Percentiles rank a stretch among this genome's conserved stretches.
These are phyloP conservation scores for Serendipita sp. DNA, from an alignment of 768 basidiomycete species.

Conservation along the genomic window DNA sequence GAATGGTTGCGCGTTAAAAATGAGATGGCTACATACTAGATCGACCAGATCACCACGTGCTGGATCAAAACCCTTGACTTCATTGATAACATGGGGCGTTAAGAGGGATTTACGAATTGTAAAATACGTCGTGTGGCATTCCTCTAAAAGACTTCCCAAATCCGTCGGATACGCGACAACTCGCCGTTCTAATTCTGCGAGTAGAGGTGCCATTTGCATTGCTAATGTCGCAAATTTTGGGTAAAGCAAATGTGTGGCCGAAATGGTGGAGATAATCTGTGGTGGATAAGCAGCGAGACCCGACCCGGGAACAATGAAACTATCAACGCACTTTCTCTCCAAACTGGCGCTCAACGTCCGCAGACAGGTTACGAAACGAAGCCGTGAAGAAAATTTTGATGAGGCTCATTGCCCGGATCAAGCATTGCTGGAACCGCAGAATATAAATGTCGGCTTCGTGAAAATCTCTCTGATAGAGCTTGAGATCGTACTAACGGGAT, in stretches of 20 bases:
- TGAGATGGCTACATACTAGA: constrained; percentile 34
- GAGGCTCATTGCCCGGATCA: constrained; percentile 94
- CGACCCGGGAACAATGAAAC: not conserved
- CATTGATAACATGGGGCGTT: constrained; percentile 55
- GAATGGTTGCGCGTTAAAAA: not conserved
- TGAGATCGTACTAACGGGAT: not conserved
- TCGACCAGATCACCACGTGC: constrained; percentile 71
- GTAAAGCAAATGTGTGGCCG: constrained; percentile 56
- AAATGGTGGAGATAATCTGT: not conserved
- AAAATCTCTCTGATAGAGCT: constrained; percentile 55
- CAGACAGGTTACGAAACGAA: constrained; percentile 58
- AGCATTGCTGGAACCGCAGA: constrained; percentile 95
- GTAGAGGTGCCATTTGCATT: constrained; percentile 53
- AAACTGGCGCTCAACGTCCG: constrained; percentile 61
- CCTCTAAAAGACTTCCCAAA: constrained; percentile 57
- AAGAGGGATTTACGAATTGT: constrained; percentile 55
- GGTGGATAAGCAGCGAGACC: not conserved
- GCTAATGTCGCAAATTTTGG: constrained; percentile 70
- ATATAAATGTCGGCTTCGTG: constrained; percentile 86
- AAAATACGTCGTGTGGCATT: constrained; percentile 83
- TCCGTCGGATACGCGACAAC: constrained; percentile 70
- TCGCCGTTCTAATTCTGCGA: constrained; percentile 74
- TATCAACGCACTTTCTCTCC: constrained; percentile 45
- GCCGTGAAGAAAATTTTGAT: constrained; percentile 95
- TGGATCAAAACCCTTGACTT: constrained; percentile 74